phyloP scores from a whole-genome alignment of 495 filamentous ascomycete genomes.

The Penicillium lagena region DNA sequence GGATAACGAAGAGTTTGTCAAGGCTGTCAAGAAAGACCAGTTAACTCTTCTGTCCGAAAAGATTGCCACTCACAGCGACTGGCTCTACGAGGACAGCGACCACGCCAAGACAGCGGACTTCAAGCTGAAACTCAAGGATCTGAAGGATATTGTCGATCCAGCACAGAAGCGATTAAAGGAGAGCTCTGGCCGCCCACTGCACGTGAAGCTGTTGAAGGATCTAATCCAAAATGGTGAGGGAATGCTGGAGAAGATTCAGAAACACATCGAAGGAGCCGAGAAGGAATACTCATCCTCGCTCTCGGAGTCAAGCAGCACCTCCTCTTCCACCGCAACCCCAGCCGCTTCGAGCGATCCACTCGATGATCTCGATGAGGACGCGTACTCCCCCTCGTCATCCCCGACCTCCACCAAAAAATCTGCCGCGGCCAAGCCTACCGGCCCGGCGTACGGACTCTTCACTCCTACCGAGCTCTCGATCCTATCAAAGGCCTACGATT shows the following conservation, averaged over 20 bases:
- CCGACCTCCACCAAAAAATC: slow-evolving; percentile 23
- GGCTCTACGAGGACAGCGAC: slow-evolving; percentile 83
- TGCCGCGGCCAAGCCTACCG: slow-evolving; percentile 25
- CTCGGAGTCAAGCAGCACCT: slow-evolving; percentile 18
- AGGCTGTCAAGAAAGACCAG: slow-evolving; percentile 58
- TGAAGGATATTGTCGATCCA: slow-evolving; percentile 64
- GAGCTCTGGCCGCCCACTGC: slow-evolving; percentile 54
- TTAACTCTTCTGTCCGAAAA: slow-evolving; percentile 56
- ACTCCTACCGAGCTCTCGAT: slow-evolving; percentile 51
- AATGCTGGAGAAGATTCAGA: slow-evolving; percentile 37
- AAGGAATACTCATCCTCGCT: slow-evolving; percentile 32
- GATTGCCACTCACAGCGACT: slow-evolving; percentile 66
- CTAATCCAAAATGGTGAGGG: slow-evolving; percentile 49
- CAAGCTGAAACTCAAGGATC: slow-evolving; percentile 61
- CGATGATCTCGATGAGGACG: slow-evolving; percentile 38
- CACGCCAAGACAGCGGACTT: slow-evolving; percentile 66
- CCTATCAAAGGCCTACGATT: slow-evolving; percentile 26
- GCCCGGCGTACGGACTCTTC: slow-evolving; percentile 36
- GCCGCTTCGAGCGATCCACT: slow-evolving; percentile 15
- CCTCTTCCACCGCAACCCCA: slow-evolving; percentile 20
- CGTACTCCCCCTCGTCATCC: slow-evolving; percentile 28
- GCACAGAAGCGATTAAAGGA: slow-evolving; percentile 65
- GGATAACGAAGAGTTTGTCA: slow-evolving; percentile 66
- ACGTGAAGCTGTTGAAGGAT: slow-evolving; percentile 56
- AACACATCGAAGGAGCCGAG: slow-evolving; percentile 36